Evolutionary conservation across 2,329 filamentous ascomycete genomes (phyloP), one percentile per base, ranked within the genome.

Genomic region (Hysterium pulicare): DNA sequence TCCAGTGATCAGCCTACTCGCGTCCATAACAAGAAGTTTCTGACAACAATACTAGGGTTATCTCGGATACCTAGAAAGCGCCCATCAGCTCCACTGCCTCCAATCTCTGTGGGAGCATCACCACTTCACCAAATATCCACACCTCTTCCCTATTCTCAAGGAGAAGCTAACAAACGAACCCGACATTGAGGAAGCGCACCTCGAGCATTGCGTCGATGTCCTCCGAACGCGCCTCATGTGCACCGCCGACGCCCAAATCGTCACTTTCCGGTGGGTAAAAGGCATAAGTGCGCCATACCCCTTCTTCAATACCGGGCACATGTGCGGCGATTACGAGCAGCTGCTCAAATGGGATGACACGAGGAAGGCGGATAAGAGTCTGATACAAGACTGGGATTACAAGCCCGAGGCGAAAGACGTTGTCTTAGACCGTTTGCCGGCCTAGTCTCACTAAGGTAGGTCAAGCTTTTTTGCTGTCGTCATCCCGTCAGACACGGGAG

Each of bases 141-240:
- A 40, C 10, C 42, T 41, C 33, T 45, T 41, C 13, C 24, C 42
- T 3, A 17, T 23, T 13, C 20, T 36, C 26, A 28, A 19, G 2
- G 11, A 5, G 13, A 45, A 45, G 24, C 38, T 45, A 15, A 20
- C 11, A 5, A 32, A 23, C 4, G 15, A 40, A 19, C 42, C 42
- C n/a, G 33, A 37, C 16, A 45, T 45, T n/a, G 35, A 11, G 11
- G 35, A 38, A 38, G 16, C 39, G 16, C 43, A 46, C 16, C 31
- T 46, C 10, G 43, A 46, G 19, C 38, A 46, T 30, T 42, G 43
- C 30, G 43, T 42, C 22, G 43, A 46, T 22, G 39, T 46, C 3
- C 26, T 42, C 13, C 16, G 43, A 7, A 35, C 26, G 11, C 35
- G 35, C 11, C 23, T 38, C 9, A 38, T 38, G 35, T 38, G 35